Evolutionary conservation across 2,329 filamentous ascomycete genomes (phyloP).

Genomic region (Chaetothyriales sp.): DNA sequence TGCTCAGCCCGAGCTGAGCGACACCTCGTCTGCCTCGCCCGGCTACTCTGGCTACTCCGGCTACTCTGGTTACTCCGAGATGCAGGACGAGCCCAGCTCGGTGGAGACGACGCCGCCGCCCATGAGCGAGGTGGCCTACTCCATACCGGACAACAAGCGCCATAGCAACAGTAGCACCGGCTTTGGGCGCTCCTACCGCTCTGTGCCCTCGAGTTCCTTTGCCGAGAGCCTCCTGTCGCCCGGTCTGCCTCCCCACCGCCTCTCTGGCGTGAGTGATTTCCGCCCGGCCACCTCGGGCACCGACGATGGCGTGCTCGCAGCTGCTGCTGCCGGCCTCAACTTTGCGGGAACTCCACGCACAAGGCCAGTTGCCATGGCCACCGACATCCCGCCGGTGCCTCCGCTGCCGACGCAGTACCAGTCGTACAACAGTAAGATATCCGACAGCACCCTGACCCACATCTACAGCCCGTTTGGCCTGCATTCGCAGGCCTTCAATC

Average conservation of each 20-base stretch:
- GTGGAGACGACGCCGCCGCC: constrained; percentile 88
- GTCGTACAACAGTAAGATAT: constrained; percentile 20
- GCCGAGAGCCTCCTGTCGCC: constrained; percentile 38
- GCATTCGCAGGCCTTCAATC: constrained; percentile 31
- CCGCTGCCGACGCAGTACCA: constrained; percentile 51
- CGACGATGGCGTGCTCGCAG: constrained; percentile 75
- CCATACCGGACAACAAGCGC: constrained; percentile 44
- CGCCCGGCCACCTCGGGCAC: constrained; percentile 69
- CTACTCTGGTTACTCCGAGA: constrained; percentile 66
- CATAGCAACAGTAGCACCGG: constrained; percentile 36
- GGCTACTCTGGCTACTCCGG: constrained; percentile 68
- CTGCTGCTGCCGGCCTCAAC: constrained; percentile 76
- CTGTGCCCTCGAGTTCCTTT: constrained; percentile 44
- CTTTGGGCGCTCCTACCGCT: constrained; percentile 71
- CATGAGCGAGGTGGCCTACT: constrained; percentile 49
- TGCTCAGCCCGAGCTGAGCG: constrained; percentile 57
- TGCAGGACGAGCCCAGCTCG: constrained; percentile 65
- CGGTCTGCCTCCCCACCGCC: constrained; percentile 47
- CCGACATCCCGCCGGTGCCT: constrained; percentile 75
- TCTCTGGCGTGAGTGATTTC: constrained; percentile 55
- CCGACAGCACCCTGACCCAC: constrained; percentile 22
- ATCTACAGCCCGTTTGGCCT: constrained; percentile 30
- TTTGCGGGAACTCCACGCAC: constrained; percentile 73
- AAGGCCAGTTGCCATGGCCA: constrained; percentile 47
- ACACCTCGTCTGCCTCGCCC: constrained; percentile 69